phyloP scores from a whole-genome alignment of 768 basidiomycete genomes.

The Epithele typhae region DNA sequence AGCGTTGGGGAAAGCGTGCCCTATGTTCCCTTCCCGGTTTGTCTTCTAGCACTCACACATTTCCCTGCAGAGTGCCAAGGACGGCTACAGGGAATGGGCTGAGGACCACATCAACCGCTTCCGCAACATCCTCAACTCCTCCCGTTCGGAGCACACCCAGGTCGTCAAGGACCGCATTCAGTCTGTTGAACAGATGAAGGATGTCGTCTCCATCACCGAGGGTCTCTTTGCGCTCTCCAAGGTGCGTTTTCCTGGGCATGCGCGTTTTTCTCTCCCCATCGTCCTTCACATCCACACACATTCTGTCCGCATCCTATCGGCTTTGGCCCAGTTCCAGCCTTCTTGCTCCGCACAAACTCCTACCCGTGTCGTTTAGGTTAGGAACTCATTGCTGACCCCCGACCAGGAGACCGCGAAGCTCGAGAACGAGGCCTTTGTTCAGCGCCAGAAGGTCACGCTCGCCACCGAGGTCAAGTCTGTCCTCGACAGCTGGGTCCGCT shows the following conservation, averaged over 20 bases:
- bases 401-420: constrained; percentile 84
- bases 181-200: constrained; percentile 91
- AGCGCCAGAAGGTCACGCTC: constrained; percentile 83
- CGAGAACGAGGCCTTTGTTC: constrained; percentile 86
- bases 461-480: constrained; percentile 90
- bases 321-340: too few relatives aligned
- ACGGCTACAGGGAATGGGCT: constrained; percentile 93
- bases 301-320: background rate
- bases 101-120: constrained; percentile 83
- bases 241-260: constrained; percentile 37
- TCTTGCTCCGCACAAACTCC: background rate
- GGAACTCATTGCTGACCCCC: too few relatives aligned
- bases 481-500: constrained; percentile 97
- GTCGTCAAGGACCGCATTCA: constrained; percentile 92
- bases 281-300: background rate
- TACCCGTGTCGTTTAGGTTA: background rate
- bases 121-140: constrained; percentile 71
- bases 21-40: too few relatives aligned
- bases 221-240: constrained; percentile 90
- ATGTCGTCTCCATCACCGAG: constrained; percentile 88
- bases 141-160: constrained; percentile 86
- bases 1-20: background rate
- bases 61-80: constrained; percentile 57
- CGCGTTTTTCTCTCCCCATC: background rate
- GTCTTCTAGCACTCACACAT: too few relatives aligned